Conservation (phyloP, 176 grass and related monocot species). For the Ensete glaucum region DNA sequence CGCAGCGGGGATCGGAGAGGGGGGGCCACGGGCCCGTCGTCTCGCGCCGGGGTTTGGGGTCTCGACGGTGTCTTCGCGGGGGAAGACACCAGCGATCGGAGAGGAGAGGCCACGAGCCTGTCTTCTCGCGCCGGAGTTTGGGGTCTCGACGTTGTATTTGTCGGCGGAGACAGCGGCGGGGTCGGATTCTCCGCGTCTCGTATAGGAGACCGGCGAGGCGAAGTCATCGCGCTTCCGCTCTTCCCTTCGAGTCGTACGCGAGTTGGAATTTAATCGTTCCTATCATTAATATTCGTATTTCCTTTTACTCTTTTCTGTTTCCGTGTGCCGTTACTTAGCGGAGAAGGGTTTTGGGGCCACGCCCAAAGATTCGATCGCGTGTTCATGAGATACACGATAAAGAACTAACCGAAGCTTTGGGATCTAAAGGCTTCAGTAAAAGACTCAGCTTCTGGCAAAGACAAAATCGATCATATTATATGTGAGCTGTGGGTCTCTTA, state of each 20-base stretch:
- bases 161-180: conserved; percentile 24
- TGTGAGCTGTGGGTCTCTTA: too few relatives aligned
- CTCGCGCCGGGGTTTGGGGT: conserved; percentile 14
- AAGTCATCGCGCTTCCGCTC: conserved; percentile 20
- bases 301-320: too few relatives aligned
- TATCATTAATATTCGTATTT: too few relatives aligned
- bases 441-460: too few relatives aligned
- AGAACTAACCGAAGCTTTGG: too few relatives aligned
- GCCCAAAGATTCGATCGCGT: too few relatives aligned
- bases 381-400: too few relatives aligned
- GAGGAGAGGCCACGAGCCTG: conserved; percentile 4
- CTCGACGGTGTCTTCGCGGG: conserved; percentile 8
- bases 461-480: too few relatives aligned
- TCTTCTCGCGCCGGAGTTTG: conserved; percentile 13
- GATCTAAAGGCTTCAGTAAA: too few relatives aligned
- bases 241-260: neutral
- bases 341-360: too few relatives aligned
- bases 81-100: conserved; percentile 4
- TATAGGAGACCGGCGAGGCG: conserved; percentile 26
- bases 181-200: conserved; percentile 29
- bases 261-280: neutral
- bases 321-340: too few relatives aligned
- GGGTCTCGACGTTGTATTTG: conserved; percentile 8
- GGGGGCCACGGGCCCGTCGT: neutral
- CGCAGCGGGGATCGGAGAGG: conserved; percentile 10